Percentiles rank a stretch among this genome's conserved stretches.
These are phyloP conservation scores for Symbiotaphrina buchneri DNA, from an alignment of 495 filamentous ascomycete species.

Conservation along the genomic window DNA sequence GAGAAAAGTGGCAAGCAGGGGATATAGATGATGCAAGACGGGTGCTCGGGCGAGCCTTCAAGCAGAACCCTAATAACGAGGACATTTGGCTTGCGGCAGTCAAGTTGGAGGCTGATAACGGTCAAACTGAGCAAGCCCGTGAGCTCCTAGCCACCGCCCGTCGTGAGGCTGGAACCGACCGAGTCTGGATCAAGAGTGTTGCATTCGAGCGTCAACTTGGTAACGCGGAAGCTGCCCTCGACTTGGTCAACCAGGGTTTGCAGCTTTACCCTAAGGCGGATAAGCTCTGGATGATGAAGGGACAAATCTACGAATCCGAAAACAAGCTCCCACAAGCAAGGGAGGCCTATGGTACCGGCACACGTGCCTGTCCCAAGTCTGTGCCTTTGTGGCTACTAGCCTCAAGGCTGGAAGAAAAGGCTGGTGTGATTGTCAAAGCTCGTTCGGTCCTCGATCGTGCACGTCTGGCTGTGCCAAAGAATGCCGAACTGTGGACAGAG, in stretches of 20 bases:
- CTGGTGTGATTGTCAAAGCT: constrained; percentile 70
- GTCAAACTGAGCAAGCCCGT: constrained; percentile 56
- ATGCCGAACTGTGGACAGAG: constrained; percentile 70
- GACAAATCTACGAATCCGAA: constrained; percentile 78
- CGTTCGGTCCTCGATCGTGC: constrained; percentile 82
- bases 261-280: constrained; percentile 68
- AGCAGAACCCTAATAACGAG: constrained; percentile 84
- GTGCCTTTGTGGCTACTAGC: constrained; percentile 79
- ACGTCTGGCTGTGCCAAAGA: constrained; percentile 65
- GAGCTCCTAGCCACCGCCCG: constrained; percentile 61
- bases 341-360: constrained; percentile 79
- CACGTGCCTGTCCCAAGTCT: constrained; percentile 61
- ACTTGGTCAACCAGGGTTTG: constrained; percentile 71
- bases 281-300: constrained; percentile 97
- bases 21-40: constrained; percentile 65
- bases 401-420: constrained; percentile 65
- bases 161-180: constrained; percentile 72
- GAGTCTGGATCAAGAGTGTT: constrained; percentile 89
- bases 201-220: constrained; percentile 74
- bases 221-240: constrained; percentile 54
- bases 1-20: constrained; percentile 76
- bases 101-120: constrained; percentile 78
- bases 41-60: constrained; percentile 71
- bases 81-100: constrained; percentile 93
- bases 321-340: constrained; percentile 61